Conservation (phyloP, 2,329 filamentous ascomycete genomes). For the Pseudocercospora macadamiae region DNA sequence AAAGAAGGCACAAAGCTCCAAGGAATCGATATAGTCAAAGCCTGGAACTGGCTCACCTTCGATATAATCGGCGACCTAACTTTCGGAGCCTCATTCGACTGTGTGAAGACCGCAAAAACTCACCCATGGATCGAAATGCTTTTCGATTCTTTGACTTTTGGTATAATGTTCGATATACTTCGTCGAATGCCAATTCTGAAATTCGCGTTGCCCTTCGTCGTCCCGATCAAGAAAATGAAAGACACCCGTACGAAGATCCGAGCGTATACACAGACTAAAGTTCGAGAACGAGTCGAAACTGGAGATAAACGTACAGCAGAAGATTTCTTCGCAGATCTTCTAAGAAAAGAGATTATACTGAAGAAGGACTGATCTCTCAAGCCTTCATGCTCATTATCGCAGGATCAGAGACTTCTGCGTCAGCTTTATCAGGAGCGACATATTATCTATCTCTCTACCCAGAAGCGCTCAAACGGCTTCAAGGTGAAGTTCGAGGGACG, state of each 20-base stretch:
- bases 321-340: background rate
- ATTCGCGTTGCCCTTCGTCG: background rate
- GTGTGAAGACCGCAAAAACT: slow-evolving; percentile 36
- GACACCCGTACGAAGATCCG: background rate
- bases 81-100: slow-evolving; percentile 40
- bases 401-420: slow-evolving; percentile 7
- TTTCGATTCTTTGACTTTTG: background rate
- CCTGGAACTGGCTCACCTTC: slow-evolving; percentile 37
- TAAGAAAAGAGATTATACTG: background rate
- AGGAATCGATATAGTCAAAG: slow-evolving; percentile 33
- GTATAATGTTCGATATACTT: background rate
- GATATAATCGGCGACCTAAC: slow-evolving; percentile 37
- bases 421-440: background rate
- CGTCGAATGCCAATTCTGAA: background rate
- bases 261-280: background rate
- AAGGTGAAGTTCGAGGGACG: slow-evolving; percentile 3
- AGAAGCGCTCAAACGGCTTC: slow-evolving; percentile 4
- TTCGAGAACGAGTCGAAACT: background rate
- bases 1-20: slow-evolving; percentile 26
- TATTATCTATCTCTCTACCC: slow-evolving; percentile 8
- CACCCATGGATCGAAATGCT: slow-evolving; percentile 40
- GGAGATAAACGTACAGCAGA: background rate
- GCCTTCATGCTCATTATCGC: slow-evolving; percentile 8
- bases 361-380: background rate
- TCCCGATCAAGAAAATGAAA: background rate